Evolutionary conservation across 805 yeast genomes (phyloP), one percentile per base, ranked within the genome.

Genomic region (Myxozyma neotropica): DNA sequence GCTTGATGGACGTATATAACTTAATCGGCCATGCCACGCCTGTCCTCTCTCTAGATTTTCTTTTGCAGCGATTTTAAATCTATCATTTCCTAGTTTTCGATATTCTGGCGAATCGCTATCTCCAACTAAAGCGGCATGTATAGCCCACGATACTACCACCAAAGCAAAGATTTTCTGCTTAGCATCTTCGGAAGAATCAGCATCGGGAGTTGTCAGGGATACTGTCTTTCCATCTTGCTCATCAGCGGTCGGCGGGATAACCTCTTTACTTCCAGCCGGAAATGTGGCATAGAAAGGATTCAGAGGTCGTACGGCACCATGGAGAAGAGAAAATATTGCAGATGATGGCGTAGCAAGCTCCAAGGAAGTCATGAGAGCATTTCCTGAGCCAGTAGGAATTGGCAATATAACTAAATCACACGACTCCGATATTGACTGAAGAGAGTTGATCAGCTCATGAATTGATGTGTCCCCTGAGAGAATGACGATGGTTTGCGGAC

Each of bases 401-500:
- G 77, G 58, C 8, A 58, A 64, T 4, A 75, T 58, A 8, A 23
- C 27, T 29, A 55, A 33, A 17, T 43, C 39, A 19, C 33, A 17
- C 3, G 56, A 12, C 8, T n/a, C 36, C 2, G 44, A 21, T 1
- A 21, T 21, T 2, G 67, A 64, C 12, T 63, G 69, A 27, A 80
- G 70, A 19, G 72, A 76, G 70, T 91, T 91, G 56, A 89, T 67
- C 52, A 92, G 82, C 71, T 92, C 97, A 51, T 81, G 83, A 4
- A 89, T 75, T 1, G 95, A 85, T 0, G 97, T 91, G 69, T 92
- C 97, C 1, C 97, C 97, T 39, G 95, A 87, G 7, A 92, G 72
- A 36, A 91, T 74, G 1, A 88, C 70, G 8, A 87, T 74, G 0
- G 87, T 80, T 24, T 3, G 58, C 8, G 56, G 51, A 4, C 42